These are phyloP conservation scores for Mollisiaceae sp. DNA, from an alignment of 2,329 filamentous ascomycete species.

Conservation along the genomic window DNA sequence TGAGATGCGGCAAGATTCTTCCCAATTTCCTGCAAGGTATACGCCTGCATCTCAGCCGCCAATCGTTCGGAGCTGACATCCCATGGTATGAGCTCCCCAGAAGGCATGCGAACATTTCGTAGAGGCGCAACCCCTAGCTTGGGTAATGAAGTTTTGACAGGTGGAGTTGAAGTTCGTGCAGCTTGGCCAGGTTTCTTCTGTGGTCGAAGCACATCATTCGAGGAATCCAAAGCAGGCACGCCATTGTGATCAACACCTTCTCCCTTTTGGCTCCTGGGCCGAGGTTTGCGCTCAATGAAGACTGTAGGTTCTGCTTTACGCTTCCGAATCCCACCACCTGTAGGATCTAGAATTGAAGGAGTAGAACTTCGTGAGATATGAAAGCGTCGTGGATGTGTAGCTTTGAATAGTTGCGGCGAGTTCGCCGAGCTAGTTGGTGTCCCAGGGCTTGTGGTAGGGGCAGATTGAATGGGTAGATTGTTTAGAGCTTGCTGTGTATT, in stretches of 20 bases:
- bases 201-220: slow-evolving; percentile 3
- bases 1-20: slow-evolving; percentile 36
- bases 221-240: background rate
- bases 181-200: slow-evolving; percentile 39
- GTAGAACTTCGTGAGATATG: slow-evolving; percentile 58
- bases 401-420: slow-evolving; percentile 2
- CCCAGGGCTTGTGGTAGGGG: background rate
- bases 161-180: slow-evolving; percentile 27
- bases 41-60: slow-evolving; percentile 61
- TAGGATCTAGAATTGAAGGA: slow-evolving; percentile 4
- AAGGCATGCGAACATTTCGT: slow-evolving; percentile 43
- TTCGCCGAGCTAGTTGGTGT: background rate
- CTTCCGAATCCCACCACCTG: slow-evolving; percentile 22
- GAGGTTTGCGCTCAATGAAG: slow-evolving; percentile 59
- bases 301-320: slow-evolving; percentile 46
- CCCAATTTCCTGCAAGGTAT: slow-evolving; percentile 62
- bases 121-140: slow-evolving; percentile 16
- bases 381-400: slow-evolving; percentile 54
- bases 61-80: slow-evolving; percentile 48
- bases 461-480: background rate
- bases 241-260: background rate
- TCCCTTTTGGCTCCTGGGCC: slow-evolving; percentile 30
- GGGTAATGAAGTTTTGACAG: slow-evolving; percentile 24
- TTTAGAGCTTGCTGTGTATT: background rate
- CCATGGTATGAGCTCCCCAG: slow-evolving; percentile 46